Conservation (phyloP, 768 basidiomycete species). For the Mycena capillaripes region DNA sequence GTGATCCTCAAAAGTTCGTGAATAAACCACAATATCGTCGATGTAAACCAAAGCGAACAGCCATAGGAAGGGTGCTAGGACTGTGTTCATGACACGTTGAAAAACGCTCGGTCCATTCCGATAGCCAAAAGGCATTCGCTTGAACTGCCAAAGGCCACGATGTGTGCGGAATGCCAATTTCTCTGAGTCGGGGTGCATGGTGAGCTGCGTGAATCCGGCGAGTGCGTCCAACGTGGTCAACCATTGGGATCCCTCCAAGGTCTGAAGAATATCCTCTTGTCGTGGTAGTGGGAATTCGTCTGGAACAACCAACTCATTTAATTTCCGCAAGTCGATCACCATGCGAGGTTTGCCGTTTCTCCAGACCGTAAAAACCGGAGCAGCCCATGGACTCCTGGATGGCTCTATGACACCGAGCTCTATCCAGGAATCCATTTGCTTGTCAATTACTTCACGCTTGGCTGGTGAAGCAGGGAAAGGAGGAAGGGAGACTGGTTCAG, state of each 20-base stretch:
- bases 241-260: conserved; percentile 45
- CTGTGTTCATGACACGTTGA: conserved; percentile 55
- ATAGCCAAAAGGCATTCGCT: conserved; percentile 55
- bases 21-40: conserved; percentile 56
- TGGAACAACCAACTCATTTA: conserved; percentile 36
- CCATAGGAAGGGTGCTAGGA: conserved; percentile 52
- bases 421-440: conserved; percentile 48
- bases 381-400: conserved; percentile 53
- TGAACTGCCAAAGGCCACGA: conserved; percentile 55
- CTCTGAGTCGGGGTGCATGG: conserved; percentile 43
- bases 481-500: conserved; percentile 43
- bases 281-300: conserved; percentile 43
- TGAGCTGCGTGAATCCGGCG: conserved; percentile 56
- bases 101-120: conserved; percentile 54
- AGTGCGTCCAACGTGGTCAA: conserved; percentile 52
- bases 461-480: conserved; percentile 42
- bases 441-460: conserved; percentile 44
- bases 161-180: conserved; percentile 55
- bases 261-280: conserved; percentile 45
- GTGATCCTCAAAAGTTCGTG: conserved; percentile 44
- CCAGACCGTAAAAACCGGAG: conserved; percentile 31
- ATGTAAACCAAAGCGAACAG: conserved; percentile 56
- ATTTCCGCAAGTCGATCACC: conserved; percentile 48
- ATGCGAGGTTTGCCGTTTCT: conserved; percentile 51
- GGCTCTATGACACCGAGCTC: conserved; percentile 53